Evolutionary conservation across 1,139 yeast species (phyloP).

Genomic region (Candida tropicalis): DNA sequence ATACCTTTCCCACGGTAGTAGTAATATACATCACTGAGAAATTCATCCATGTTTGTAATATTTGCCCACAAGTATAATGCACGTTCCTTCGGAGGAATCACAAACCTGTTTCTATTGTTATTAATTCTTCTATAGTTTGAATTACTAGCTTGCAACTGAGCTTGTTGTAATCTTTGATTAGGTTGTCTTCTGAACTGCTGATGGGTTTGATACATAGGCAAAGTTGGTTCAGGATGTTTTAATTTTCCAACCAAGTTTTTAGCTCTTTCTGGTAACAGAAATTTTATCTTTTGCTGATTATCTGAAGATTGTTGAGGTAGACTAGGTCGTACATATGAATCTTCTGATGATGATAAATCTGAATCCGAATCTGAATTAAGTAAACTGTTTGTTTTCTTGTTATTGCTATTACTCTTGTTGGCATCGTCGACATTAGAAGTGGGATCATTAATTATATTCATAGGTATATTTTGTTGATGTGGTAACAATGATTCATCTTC

Average conservation of each 20-base stretch:
- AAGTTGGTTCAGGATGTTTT: slow-evolving; percentile 5
- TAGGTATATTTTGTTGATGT: slow-evolving; percentile 2
- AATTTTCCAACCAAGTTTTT: slow-evolving; percentile 6
- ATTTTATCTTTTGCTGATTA: slow-evolving; percentile 11
- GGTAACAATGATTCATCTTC: slow-evolving; percentile 14
- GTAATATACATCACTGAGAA: slow-evolving; percentile 77
- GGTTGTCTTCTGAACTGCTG: slow-evolving; percentile 13
- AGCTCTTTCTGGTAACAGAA: slow-evolving; percentile 14
- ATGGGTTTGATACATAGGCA: slow-evolving; percentile 13
- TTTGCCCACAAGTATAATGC: slow-evolving; percentile 97
- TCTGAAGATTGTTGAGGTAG: slow-evolving; percentile 2
- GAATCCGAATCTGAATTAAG: slow-evolving; percentile 41
- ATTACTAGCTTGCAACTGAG: slow-evolving; percentile 10
- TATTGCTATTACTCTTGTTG: neutral
- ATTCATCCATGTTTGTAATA: slow-evolving; percentile 85
- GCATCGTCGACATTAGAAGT: neutral
- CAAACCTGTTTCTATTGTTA: slow-evolving; percentile 20
- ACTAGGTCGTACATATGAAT: slow-evolving; percentile 18
- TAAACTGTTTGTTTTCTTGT: slow-evolving; percentile 17
- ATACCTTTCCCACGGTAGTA: slow-evolving; percentile 88
- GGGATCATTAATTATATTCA: neutral
- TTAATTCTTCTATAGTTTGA: slow-evolving; percentile 18
- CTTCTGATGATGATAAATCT: slow-evolving; percentile 31
- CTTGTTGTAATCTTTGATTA: slow-evolving; percentile 9
- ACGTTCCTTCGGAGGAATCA: slow-evolving; percentile 66